Evolutionary conservation across 163 green algal genomes (phyloP).

Genomic region (Scenedesmus sp.): DNA sequence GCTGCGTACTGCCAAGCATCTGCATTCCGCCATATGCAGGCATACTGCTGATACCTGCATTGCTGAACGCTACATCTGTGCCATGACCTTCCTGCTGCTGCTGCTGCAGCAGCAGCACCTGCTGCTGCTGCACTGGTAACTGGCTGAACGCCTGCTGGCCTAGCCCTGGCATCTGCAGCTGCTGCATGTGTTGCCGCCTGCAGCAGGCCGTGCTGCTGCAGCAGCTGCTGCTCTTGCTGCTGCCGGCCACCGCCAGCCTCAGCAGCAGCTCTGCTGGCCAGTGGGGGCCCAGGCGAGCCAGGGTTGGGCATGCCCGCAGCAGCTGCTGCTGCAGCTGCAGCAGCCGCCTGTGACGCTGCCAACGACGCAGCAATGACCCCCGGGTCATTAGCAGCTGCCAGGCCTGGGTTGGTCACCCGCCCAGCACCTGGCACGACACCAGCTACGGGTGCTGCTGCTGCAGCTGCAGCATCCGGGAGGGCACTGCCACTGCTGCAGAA

Average conservation of each 20-base stretch:
- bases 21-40: not conserved
- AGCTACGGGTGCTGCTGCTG: conserved; percentile 11
- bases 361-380: conserved; percentile 28
- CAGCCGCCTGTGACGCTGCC: conserved; percentile 21
- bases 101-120: too few relatives aligned
- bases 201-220: not conserved
- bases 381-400: conserved; percentile 23
- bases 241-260: not conserved
- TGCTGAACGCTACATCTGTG: not conserved
- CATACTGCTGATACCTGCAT: not conserved
- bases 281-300: not conserved
- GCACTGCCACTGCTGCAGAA: not conserved
- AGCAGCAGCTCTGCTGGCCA: not conserved
- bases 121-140: not conserved
- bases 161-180: conserved; percentile 8
- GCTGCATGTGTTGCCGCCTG: conserved; percentile 10
- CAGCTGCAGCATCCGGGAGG: not conserved
- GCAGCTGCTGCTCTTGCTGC: not conserved
- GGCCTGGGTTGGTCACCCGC: conserved; percentile 10
- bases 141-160: not conserved
- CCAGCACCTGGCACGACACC: not conserved
- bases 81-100: not conserved
- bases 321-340: conserved; percentile 20
- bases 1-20: not conserved
- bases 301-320: conserved; percentile 31